These are phyloP conservation scores for Ceratocystis variospora DNA, from an alignment of 2,329 filamentous ascomycete genomes.

Conservation along the genomic window DNA sequence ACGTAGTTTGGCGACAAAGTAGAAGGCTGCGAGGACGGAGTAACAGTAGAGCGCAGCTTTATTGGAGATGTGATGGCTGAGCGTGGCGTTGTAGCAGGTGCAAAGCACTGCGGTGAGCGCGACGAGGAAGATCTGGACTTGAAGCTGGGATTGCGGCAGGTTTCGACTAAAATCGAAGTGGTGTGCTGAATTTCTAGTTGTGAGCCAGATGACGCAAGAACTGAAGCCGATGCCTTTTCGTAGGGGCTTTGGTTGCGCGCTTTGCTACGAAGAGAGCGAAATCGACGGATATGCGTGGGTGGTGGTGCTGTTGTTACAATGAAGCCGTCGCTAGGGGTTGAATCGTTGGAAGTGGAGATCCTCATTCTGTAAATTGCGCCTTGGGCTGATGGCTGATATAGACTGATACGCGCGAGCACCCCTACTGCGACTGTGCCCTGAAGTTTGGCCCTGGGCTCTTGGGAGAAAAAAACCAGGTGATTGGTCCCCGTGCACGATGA, in stretches of 20 bases:
- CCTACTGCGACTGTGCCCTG: background rate
- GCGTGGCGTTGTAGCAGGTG: background rate
- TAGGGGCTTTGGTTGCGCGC: background rate
- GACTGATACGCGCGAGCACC: background rate
- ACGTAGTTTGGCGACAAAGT: background rate
- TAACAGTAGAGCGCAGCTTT: background rate
- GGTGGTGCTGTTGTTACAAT: constrained; percentile 6
- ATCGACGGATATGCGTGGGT: constrained; percentile 5
- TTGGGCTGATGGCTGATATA: background rate
- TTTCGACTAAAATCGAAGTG: constrained; percentile 12
- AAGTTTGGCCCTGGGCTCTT: background rate
- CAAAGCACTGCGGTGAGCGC: background rate
- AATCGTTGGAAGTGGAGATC: constrained; percentile 1
- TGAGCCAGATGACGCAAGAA: background rate
- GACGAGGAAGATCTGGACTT: background rate
- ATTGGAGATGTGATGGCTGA: background rate
- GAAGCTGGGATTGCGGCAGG: background rate
- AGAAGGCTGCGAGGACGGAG: background rate
- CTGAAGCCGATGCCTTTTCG: constrained; percentile 7
- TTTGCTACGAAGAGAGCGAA: constrained; percentile 12
- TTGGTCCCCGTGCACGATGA: constrained; percentile 2
- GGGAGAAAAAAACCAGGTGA: background rate
- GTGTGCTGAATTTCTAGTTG: constrained; percentile 17
- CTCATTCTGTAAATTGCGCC: background rate
- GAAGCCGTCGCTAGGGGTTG: background rate